Evolutionary conservation across 2,329 filamentous ascomycete genomes (phyloP).

Genomic region (Penicillium sp.): DNA sequence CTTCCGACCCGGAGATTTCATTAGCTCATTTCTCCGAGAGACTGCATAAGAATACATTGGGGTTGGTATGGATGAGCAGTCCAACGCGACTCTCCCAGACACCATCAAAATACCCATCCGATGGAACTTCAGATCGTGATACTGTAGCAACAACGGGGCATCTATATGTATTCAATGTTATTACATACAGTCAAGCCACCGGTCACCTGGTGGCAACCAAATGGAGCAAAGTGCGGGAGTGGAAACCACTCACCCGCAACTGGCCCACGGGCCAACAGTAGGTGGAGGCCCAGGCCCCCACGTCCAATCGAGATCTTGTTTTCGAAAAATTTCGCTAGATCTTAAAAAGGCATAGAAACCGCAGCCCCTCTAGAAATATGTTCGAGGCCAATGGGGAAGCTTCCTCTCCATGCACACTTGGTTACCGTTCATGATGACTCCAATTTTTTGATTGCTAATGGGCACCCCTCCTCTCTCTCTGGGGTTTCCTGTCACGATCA

Average conservation of each 20-base stretch:
- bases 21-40: conserved; percentile 2
- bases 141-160: no score
- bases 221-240: not conserved
- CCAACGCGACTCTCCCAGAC: not conserved
- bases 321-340: not conserved
- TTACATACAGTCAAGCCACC: no score
- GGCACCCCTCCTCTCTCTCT: conserved; percentile 8
- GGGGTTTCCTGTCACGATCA: not conserved
- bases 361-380: conserved; percentile 3
- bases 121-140: no score
- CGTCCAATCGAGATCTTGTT: conserved; percentile 12
- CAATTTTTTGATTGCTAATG: conserved; percentile 22
- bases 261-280: no score
- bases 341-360: conserved; percentile 11
- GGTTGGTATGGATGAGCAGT: not conserved
- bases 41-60: not conserved
- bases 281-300: conserved; percentile 3
- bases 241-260: conserved; percentile 7
- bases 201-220: no score
- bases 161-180: no score
- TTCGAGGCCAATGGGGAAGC: conserved; percentile 19
- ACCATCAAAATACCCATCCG: no score
- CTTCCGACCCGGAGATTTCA: not conserved
- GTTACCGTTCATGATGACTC: conserved; percentile 12
- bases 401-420: conserved; percentile 4